A percentile compares a stretch with the other conserved stretches of the same genome.
These are phyloP conservation scores for Calonectria fujianensis DNA, from an alignment of 2,329 filamentous ascomycete genomes.

Conservation along the genomic window DNA sequence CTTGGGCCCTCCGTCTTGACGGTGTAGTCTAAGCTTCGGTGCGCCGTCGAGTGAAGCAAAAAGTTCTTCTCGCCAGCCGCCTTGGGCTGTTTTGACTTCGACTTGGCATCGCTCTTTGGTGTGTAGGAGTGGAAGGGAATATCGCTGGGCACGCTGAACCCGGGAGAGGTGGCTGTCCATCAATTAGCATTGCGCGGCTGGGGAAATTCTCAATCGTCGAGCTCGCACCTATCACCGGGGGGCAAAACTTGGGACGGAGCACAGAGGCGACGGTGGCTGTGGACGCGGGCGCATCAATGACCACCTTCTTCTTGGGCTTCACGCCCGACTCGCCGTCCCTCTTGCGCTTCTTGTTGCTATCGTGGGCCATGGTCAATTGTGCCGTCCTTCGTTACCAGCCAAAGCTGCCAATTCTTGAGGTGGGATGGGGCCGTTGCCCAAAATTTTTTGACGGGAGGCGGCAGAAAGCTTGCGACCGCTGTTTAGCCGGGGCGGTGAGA, in stretches of 20 bases:
- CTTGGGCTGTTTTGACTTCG: constrained; percentile 63
- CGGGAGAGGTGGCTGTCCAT: constrained; percentile 59
- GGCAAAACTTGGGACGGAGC: constrained; percentile 66
- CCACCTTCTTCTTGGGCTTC: constrained; percentile 72
- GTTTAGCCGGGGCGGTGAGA: constrained; percentile 56
- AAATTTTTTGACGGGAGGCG: constrained; percentile 54
- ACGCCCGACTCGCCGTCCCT: constrained; percentile 64
- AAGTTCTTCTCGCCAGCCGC: constrained; percentile 68
- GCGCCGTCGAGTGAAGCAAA: constrained; percentile 74
- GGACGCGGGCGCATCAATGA: constrained; percentile 63
- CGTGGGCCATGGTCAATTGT: constrained; percentile 60
- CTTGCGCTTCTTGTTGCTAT: constrained; percentile 73
- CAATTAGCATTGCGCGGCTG: constrained; percentile 48
- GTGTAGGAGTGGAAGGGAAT: constrained; percentile 70
- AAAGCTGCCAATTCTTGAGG: constrained; percentile 42
- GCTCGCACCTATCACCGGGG: constrained; percentile 72
- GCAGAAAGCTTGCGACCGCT: constrained; percentile 52
- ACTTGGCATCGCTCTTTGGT: constrained; percentile 59
- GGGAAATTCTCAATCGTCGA: constrained; percentile 4
- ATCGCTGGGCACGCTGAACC: constrained; percentile 60
- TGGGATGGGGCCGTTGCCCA: constrained; percentile 53
- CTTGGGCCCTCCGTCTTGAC: constrained; percentile 68
- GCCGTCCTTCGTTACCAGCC: constrained; percentile 36
- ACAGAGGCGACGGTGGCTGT: constrained; percentile 69
- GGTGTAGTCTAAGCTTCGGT: constrained; percentile 76